These are phyloP conservation scores for Rosa hybrid DNA, from an alignment of 331 rosid species.

Conservation along the genomic window DNA sequence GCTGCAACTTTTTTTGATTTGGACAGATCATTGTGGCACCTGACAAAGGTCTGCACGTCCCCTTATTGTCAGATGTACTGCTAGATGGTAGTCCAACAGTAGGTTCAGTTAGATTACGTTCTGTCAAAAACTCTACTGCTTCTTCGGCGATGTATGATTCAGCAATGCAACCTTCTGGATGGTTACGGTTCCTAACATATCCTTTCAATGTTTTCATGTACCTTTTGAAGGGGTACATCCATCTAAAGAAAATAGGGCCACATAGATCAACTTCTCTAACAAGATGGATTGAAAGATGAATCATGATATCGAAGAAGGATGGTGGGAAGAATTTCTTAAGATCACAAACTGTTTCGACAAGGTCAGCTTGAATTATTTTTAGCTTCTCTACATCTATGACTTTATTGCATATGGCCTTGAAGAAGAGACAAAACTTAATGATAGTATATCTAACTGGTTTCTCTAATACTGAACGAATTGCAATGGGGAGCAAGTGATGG, in stretches of 20 bases:
- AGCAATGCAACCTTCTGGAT: not conserved
- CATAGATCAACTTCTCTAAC: not conserved
- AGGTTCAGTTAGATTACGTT: too few species aligned
- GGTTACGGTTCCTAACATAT: not conserved
- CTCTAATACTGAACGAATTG: too few species aligned
- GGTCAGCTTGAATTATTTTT: not conserved
- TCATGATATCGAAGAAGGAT: too few species aligned
- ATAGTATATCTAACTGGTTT: not conserved
- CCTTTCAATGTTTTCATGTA: too few species aligned
- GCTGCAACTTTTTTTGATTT: too few species aligned
- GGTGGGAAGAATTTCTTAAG: too few species aligned
- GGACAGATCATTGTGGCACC: too few species aligned
- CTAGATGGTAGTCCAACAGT: too few species aligned
- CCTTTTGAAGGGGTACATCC: conserved; percentile 4
- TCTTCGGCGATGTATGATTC: not conserved
- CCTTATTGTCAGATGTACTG: too few species aligned
- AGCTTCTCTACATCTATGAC: not conserved
- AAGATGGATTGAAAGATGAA: not conserved
- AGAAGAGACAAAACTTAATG: not conserved
- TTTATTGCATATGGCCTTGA: not conserved
- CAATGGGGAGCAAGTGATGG: too few species aligned
- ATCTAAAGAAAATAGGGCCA: not conserved
- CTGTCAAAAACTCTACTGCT: too few species aligned
- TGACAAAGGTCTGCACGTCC: too few species aligned
- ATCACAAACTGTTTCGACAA: not conserved